Evolutionary conservation across 495 filamentous ascomycete species (phyloP).

Genomic region (Neurospora africana): DNA sequence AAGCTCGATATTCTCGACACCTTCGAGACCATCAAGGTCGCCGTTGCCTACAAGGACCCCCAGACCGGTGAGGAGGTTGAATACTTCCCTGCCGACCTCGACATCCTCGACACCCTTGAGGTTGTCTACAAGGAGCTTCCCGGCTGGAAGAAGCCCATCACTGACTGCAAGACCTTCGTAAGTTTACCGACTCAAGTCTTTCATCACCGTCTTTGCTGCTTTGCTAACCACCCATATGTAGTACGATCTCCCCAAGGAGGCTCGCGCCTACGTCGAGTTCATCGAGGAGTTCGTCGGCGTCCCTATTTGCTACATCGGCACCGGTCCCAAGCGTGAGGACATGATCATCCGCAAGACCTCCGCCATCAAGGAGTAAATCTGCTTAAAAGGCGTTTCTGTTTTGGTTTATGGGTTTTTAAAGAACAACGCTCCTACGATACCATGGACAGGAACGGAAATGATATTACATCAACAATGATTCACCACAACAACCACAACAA

Average conservation of each 20-base stretch:
- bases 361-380: conserved; percentile 3
- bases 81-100: conserved; percentile 29
- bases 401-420: neutral
- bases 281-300: conserved; percentile 62
- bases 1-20: conserved; percentile 78
- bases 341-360: conserved; percentile 23
- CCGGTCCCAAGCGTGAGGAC: conserved; percentile 58
- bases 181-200: neutral
- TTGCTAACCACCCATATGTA: conserved; percentile 22
- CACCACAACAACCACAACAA: neutral
- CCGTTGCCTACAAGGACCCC: conserved; percentile 54
- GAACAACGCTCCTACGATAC: neutral
- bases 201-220: neutral
- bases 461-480: neutral
- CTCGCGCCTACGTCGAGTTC: conserved; percentile 63
- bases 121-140: conserved; percentile 63
- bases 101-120: conserved; percentile 30
- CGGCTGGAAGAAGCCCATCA: conserved; percentile 69
- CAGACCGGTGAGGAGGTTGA: conserved; percentile 25
- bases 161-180: conserved; percentile 21
- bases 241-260: conserved; percentile 63
- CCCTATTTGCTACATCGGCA: conserved; percentile 66
- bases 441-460: neutral
- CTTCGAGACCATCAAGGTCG: conserved; percentile 72
- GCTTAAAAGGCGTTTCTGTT: neutral